Percentiles rank a stretch among this genome's conserved stretches.
These are phyloP conservation scores for Chlorella ohadii DNA, from an alignment of 139 green algal species.

Conservation along the genomic window DNA sequence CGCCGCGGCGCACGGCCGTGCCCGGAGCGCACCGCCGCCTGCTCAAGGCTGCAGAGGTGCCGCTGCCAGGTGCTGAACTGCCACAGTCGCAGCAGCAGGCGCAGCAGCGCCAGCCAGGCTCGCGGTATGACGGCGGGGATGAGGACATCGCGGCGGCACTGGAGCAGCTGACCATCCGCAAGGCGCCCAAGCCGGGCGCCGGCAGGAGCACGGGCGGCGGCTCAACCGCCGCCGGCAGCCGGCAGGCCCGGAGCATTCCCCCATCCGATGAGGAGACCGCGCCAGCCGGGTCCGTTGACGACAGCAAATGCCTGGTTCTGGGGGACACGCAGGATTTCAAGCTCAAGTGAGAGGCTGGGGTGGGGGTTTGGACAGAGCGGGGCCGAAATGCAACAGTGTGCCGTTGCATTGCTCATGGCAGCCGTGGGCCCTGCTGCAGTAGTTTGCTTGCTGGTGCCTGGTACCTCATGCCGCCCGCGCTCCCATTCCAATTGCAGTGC, in stretches of 20 bases:
- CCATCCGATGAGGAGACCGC: too few relatives aligned
- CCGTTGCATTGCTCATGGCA: neutral
- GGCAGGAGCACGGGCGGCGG: too few relatives aligned
- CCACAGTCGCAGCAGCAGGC: neutral
- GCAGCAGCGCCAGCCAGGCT: neutral
- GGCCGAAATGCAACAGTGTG: neutral
- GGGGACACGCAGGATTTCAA: constrained; percentile 33
- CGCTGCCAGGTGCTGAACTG: neutral
- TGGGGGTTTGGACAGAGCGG: neutral
- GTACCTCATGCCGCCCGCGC: too few relatives aligned
- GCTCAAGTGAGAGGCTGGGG: constrained; percentile 27
- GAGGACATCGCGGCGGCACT: constrained; percentile 19
- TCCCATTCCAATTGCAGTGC: neutral
- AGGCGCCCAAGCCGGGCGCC: neutral
- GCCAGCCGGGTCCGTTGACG: neutral
- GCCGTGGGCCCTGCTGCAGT: neutral
- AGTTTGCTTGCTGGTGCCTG: too few relatives aligned
- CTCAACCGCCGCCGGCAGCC: too few relatives aligned
- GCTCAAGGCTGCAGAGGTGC: constrained; percentile 1
- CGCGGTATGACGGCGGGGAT: neutral
- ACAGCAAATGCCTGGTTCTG: constrained; percentile 22
- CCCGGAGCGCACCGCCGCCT: neutral
- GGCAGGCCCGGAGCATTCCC: too few relatives aligned
- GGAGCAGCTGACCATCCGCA: neutral
- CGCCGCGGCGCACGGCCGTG: neutral